Percentiles rank a stretch among this genome's conserved stretches.
phyloP scores from a whole-genome alignment of 2,329 filamentous ascomycete species.

The Moelleriella libera region DNA sequence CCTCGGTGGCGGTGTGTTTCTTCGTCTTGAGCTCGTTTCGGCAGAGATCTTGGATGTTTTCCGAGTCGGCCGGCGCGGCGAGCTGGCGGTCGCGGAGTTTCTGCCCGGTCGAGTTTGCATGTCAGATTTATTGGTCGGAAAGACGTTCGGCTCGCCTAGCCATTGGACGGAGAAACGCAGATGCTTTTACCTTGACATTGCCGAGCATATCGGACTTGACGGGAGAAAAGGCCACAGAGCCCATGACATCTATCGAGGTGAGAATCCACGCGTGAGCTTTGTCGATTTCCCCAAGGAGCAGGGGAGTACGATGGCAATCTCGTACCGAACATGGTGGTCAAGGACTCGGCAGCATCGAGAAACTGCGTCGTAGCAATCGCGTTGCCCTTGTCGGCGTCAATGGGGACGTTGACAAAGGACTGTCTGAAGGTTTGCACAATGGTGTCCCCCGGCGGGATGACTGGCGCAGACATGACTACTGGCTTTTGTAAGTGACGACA shows the following conservation, averaged over 20 bases:
- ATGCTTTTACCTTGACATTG: constrained; percentile 64
- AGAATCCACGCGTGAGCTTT: background rate
- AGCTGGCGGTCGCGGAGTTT: constrained; percentile 80
- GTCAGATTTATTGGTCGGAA: background rate
- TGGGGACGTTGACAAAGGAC: constrained; percentile 71
- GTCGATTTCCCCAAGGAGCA: background rate
- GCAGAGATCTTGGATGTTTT: constrained; percentile 73
- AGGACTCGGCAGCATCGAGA: constrained; percentile 76
- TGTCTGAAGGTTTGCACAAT: constrained; percentile 76
- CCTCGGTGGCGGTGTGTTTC: constrained; percentile 80
- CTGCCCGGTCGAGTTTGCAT: constrained; percentile 25
- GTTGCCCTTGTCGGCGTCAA: constrained; percentile 60
- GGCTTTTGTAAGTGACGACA: background rate
- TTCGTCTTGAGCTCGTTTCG: constrained; percentile 78
- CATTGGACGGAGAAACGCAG: background rate
- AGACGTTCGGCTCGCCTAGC: background rate
- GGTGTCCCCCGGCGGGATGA: constrained; percentile 52
- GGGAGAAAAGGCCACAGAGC: constrained; percentile 65
- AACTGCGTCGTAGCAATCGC: constrained; percentile 75
- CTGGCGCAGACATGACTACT: constrained; percentile 34
- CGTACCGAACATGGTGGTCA: constrained; percentile 75
- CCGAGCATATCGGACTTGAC: constrained; percentile 86
- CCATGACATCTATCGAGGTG: constrained; percentile 39
- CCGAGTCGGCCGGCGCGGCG: constrained; percentile 64
- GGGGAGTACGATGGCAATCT: constrained; percentile 1